Evolutionary conservation across 768 basidiomycete species (phyloP).

Genomic region (Paxillus involutus): DNA sequence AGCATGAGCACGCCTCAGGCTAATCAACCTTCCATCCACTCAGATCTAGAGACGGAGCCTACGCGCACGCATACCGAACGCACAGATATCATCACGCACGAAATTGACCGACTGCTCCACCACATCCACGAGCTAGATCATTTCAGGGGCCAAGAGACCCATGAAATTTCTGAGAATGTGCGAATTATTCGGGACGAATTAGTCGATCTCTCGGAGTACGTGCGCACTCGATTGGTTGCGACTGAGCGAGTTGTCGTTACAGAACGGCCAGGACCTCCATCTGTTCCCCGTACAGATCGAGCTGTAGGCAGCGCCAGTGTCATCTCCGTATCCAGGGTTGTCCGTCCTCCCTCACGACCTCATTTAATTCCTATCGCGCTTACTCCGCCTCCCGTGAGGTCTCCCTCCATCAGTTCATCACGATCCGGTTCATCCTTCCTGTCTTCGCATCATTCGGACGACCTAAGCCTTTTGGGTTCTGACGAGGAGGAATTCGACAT

Average conservation of each 20-base stretch:
- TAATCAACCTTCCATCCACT: slow-evolving; percentile 48
- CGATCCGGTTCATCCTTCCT: slow-evolving; percentile 42
- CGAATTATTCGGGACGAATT: slow-evolving; percentile 70
- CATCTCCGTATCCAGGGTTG: slow-evolving; percentile 32
- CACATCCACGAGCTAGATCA: slow-evolving; percentile 65
- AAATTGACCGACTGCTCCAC: slow-evolving; percentile 50
- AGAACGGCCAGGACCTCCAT: slow-evolving; percentile 12
- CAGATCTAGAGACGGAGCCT: slow-evolving; percentile 43
- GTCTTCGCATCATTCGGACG: slow-evolving; percentile 75
- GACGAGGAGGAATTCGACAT: slow-evolving; percentile 25
- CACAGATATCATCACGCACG: slow-evolving; percentile 47
- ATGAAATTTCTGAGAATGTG: slow-evolving; percentile 65
- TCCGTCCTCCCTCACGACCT: slow-evolving; percentile 24
- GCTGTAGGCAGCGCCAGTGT: slow-evolving; percentile 46
- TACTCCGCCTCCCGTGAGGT: slow-evolving; percentile 43
- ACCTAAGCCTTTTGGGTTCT: slow-evolving; percentile 46
- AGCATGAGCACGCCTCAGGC: slow-evolving; percentile 51
- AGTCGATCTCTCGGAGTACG: slow-evolving; percentile 55
- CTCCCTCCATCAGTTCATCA: slow-evolving; percentile 40
- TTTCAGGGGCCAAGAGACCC: slow-evolving; percentile 59
- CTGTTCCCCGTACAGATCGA: slow-evolving; percentile 35
- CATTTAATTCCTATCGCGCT: slow-evolving; percentile 34
- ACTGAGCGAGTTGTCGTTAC: slow-evolving; percentile 16
- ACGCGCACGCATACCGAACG: slow-evolving; percentile 38
- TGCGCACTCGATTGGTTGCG: slow-evolving; percentile 41